Percentiles rank a stretch among this genome's conserved stretches.
phyloP scores from a whole-genome alignment of 495 filamentous ascomycete genomes.

The Diplogelasinospora grovesii region DNA sequence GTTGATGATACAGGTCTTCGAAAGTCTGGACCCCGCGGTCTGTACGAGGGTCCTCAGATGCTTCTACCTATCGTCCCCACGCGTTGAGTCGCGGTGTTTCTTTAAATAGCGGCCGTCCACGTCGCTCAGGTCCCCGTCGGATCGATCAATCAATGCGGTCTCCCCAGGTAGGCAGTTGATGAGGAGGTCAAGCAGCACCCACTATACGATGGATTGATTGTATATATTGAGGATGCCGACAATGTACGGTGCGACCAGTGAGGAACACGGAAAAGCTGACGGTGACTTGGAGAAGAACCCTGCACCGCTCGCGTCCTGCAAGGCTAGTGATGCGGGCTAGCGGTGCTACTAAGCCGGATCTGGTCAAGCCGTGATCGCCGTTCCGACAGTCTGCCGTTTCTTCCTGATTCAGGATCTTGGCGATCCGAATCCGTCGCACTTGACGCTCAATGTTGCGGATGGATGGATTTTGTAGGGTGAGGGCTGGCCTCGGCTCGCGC shows the following conservation, averaged over 20 bases:
- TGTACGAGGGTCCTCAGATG: no score
- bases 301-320: slow-evolving; percentile 1
- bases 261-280: slow-evolving; percentile 1
- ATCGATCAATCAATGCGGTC: slow-evolving; percentile 17
- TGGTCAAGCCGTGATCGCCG: slow-evolving; percentile 6
- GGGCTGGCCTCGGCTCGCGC: no score
- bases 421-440: no score
- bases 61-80: no score
- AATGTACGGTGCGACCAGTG: slow-evolving; percentile 7
- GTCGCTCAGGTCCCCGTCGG: neutral
- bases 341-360: slow-evolving; percentile 4
- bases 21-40: no score
- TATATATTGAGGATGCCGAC: slow-evolving; percentile 15
- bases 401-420: no score
- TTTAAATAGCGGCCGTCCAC: slow-evolving; percentile 16
- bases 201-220: slow-evolving; percentile 15
- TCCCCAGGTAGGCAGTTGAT: slow-evolving; percentile 23
- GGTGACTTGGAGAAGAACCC: slow-evolving; percentile 8
- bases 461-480: no score
- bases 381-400: slow-evolving; percentile 2
- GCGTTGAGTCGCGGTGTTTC: slow-evolving; percentile 7
- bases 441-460: no score
- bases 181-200: slow-evolving; percentile 5
- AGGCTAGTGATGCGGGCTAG: slow-evolving; percentile 2
- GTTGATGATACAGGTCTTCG: no score